Evolutionary conservation across 2,329 filamentous ascomycete species (phyloP).

Genomic region (Pleochaeta shiraiana): DNA sequence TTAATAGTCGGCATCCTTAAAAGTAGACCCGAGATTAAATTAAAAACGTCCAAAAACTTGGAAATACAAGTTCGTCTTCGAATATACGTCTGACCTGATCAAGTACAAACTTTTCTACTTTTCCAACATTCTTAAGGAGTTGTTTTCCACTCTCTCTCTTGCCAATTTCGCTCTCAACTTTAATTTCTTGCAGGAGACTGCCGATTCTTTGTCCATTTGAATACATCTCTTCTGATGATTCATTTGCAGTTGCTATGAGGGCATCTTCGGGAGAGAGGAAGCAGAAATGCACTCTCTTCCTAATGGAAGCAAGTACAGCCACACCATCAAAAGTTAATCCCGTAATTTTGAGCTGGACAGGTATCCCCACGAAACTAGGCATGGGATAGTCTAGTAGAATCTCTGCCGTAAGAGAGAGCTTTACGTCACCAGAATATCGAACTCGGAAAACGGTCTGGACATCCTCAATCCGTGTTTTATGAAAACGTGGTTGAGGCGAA

Average conservation of each 20-base stretch:
- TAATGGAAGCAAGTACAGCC: slow-evolving; percentile 76
- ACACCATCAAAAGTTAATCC: slow-evolving; percentile 90
- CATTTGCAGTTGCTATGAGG: slow-evolving; percentile 36
- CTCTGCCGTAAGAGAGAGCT: slow-evolving; percentile 76
- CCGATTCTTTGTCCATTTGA: slow-evolving; percentile 29
- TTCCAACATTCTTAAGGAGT: slow-evolving; percentile 93
- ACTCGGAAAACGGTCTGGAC: slow-evolving; percentile 85
- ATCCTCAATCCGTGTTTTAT: slow-evolving; percentile 63
- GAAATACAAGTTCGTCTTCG: slow-evolving; percentile 96
- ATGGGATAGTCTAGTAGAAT: slow-evolving; percentile 96
- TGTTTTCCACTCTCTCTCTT: slow-evolving; percentile 80
- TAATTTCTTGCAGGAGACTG: slow-evolving; percentile 73
- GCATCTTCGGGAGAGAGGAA: slow-evolving; percentile 89
- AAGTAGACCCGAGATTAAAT: slow-evolving; percentile 31
- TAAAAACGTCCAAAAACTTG: slow-evolving; percentile 95
- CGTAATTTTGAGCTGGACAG: slow-evolving; percentile 84
- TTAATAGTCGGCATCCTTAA: too few relatives aligned
- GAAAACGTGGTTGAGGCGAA: slow-evolving; percentile 30
- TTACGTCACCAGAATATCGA: slow-evolving; percentile 70
- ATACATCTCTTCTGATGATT: slow-evolving; percentile 13
- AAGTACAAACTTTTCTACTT: slow-evolving; percentile 92
- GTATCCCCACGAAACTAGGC: slow-evolving; percentile 93
- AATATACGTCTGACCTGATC: slow-evolving; percentile 95
- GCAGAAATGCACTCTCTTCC: slow-evolving; percentile 76
- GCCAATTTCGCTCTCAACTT: slow-evolving; percentile 94